Evolutionary conservation across 2,329 filamentous ascomycete species (phyloP).

Genomic region (Cercospora nicotianae): DNA sequence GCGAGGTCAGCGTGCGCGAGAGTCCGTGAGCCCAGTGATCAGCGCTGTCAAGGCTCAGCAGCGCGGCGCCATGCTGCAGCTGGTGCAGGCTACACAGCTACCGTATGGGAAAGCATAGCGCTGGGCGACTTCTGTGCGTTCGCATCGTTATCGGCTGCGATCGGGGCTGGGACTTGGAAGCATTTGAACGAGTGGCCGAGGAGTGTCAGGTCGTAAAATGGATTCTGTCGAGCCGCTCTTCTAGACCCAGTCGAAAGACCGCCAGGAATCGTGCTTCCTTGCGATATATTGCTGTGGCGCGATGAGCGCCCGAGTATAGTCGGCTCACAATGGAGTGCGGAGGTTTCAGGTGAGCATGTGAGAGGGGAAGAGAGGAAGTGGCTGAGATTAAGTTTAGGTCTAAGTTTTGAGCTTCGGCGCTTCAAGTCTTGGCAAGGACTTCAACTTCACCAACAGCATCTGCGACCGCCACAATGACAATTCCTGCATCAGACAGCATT

Average conservation of each 20-base stretch:
- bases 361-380: background rate
- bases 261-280: background rate
- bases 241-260: background rate
- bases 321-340: background rate
- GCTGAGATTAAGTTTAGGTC: background rate
- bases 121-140: background rate
- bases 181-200: background rate
- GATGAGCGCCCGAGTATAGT: background rate
- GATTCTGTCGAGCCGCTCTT: background rate
- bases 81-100: background rate
- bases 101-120: background rate
- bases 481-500: background rate
- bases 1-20: background rate
- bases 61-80: background rate
- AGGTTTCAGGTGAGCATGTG: background rate
- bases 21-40: background rate
- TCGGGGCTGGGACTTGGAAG: background rate
- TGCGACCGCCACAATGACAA: background rate
- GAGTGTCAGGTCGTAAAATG: background rate
- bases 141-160: background rate
- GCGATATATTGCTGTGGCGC: background rate
- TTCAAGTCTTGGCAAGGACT: background rate
- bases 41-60: background rate
- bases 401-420: background rate
- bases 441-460: background rate